Base-by-base conservation (phyloP, 208 protist species). In the Trypanosoma mega region DNA sequence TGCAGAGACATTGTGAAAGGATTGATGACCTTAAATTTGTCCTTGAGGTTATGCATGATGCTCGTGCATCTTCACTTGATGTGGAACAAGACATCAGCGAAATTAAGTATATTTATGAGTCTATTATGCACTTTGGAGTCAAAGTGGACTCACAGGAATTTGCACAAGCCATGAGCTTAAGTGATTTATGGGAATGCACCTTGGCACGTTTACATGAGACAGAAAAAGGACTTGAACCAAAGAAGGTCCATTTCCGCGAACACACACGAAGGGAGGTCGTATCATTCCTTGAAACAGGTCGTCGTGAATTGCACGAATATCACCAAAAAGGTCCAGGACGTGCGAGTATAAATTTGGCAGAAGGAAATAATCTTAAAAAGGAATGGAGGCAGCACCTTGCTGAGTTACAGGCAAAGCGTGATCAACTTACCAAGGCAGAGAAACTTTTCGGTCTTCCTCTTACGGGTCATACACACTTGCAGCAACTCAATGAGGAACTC, bases 11-110 rank as follows among this genome's bases (percentile, higher is more conserved):
- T 20, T 97, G 95, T 55, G 89, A 97, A 47, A 92, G 87, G 53
- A 94, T 99, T 43, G 96, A 98, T n/a, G 96, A 98, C 70, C 80
- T 99, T 36, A 98, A 98, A 80, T 76, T 80, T 45, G 90, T 99
- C 11, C 80, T 99, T 34, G 82, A 91, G 57, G 78, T 95, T 36
- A 98, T 99, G 68, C 92, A 97, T 66, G 81, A 96, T 39, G 87
- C 97, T 33, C 61, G 77, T 34, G 71, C 80, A 18, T 80, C 68
- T 20, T 89, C 84, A 16, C 83, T 98, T 50, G 90, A 97, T 60
- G 94, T 98, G 45, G 94, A 99, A 80, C 78, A 97, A 50, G 76
- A 90, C 54, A 97, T 97, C 49, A 76, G 58, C 26, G 96, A 98
- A 57, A 94, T 99, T 20, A 87, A 93, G 64, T 97, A 98, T 80